Base-by-base conservation (phyloP, 1,284 basidiomycete genomes). In the Porogramme epimiltina region DNA sequence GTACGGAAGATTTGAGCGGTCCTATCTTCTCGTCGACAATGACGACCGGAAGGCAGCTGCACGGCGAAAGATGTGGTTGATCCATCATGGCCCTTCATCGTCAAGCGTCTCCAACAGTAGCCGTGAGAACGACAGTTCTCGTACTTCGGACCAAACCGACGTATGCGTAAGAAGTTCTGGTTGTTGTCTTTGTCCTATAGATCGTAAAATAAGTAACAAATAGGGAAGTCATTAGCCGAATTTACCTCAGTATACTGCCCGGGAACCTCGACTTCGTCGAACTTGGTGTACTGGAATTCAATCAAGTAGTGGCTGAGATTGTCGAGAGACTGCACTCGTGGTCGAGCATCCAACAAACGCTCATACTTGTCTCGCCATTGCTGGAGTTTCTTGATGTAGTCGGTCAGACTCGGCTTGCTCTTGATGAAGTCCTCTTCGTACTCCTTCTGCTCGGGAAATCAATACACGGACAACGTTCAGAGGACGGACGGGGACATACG, bases 211-310 rank as follows among this genome's bases (percentile, higher is more conserved):
- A 23, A 4, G 40, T n/a, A 5, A 13, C 8, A 6, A 37, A 37
- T 37, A 18, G 28, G 15, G 15, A 15, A 37, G 13, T 16, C 13
- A 37, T 10, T 5, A 16, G 15, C 15, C 2, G 5, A 42, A 20
- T 79, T 60, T 54, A 91, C 93, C 81, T 96, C 92, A 0, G 95
- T 90, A 66, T 99, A 99, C 72, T 99, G 97, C 9, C 97, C 97
- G 19, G 97, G 97, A 49, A 99, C 87, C 70, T 99, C 97, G 45
- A 99, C 93, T 61, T 99, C 97, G 63, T 99, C 97, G 52, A 98
- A 95, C 70, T 96, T 98, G 66, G 89, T 89, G 70, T 98, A 95
- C 64, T 99, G 96, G 79, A 99, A 99, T 70, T 99, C 96, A 11
- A 93, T 92, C 58, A 99, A 77, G 73, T 95, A 98, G 72, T 97